A percentile compares a stretch with the other conserved stretches of the same genome.
phyloP scores from a whole-genome alignment of 345 rosid genomes.

The Euphorbia peplus region DNA sequence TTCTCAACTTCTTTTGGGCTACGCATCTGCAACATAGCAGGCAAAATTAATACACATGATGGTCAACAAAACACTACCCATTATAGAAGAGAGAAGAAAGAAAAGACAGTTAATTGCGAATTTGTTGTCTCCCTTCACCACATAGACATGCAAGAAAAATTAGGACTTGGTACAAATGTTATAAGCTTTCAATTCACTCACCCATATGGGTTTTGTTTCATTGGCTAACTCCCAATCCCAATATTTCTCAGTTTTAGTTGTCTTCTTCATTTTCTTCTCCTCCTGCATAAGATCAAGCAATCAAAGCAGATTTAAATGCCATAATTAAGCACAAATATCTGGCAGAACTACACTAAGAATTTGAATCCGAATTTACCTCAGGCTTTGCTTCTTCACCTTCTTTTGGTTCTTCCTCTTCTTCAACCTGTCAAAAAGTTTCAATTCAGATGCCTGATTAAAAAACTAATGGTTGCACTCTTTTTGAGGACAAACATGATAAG shows the following conservation, averaged over 20 bases:
- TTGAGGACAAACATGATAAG: not conserved
- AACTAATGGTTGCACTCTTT: not conserved
- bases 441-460: not conserved
- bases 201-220: conserved; percentile 97
- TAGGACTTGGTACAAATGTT: not conserved
- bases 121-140: not conserved
- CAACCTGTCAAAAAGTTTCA: conserved; percentile 53
- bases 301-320: conserved; percentile 14
- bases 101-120: not conserved
- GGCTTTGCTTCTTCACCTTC: conserved; percentile 73
- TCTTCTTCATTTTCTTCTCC: conserved; percentile 76
- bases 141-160: conserved; percentile 8
- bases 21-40: conserved; percentile 58
- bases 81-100: too few species aligned
- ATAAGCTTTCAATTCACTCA: conserved; percentile 33
- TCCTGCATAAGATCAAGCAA: conserved; percentile 38
- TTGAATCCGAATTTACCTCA: conserved; percentile 46
- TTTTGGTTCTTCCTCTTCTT: conserved; percentile 79
- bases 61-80: not conserved
- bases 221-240: conserved; percentile 99
- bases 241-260: conserved; percentile 87
- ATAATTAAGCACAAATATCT: not conserved
- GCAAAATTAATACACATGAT: not conserved
- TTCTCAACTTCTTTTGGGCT: conserved; percentile 74
- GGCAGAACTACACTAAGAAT: not conserved